Evolutionary conservation across 2,329 filamentous ascomycete genomes (phyloP).

Genomic region (Decorospora gaudefroyi): DNA sequence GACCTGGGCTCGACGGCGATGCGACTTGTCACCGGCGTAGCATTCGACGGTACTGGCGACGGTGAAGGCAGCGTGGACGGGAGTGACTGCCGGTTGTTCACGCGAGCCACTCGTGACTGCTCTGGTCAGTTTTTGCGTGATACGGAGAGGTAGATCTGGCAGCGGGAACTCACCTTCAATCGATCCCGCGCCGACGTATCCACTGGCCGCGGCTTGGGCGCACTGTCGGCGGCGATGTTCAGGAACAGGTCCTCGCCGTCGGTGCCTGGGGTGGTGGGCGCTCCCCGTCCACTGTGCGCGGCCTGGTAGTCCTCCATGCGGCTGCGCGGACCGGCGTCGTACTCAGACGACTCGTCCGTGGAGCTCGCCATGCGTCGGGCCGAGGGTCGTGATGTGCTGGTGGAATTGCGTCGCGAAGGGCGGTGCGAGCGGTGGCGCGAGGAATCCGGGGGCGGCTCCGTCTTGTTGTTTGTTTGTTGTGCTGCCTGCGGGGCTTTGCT

Average conservation of each 20-base stretch:
- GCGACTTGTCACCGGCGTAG: constrained; percentile 36
- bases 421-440: neutral
- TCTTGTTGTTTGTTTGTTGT: constrained; percentile 14
- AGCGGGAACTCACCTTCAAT: constrained; percentile 34
- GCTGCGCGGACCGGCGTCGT: constrained; percentile 37
- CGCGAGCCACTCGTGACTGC: constrained; percentile 46
- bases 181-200: constrained; percentile 40
- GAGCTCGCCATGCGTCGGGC: constrained; percentile 39
- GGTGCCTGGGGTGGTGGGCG: constrained; percentile 21
- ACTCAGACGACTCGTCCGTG: constrained; percentile 38
- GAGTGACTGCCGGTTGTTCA: constrained; percentile 44
- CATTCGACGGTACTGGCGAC: constrained; percentile 28
- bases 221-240: constrained; percentile 49
- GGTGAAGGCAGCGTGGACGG: constrained; percentile 38
- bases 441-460: constrained; percentile 17
- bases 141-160: no score
- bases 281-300: constrained; percentile 24
- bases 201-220: constrained; percentile 29
- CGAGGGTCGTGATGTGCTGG: constrained; percentile 22
- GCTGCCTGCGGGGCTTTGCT: constrained; percentile 21
- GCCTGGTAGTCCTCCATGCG: constrained; percentile 26
- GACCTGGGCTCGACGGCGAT: constrained; percentile 36
- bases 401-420: constrained; percentile 28
- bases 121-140: constrained; percentile 17
- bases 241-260: constrained; percentile 50